Evolutionary conservation across 257 asterid genomes (phyloP), one percentile per base, ranked within the genome.

Genomic region (Solanum clarkiae): DNA sequence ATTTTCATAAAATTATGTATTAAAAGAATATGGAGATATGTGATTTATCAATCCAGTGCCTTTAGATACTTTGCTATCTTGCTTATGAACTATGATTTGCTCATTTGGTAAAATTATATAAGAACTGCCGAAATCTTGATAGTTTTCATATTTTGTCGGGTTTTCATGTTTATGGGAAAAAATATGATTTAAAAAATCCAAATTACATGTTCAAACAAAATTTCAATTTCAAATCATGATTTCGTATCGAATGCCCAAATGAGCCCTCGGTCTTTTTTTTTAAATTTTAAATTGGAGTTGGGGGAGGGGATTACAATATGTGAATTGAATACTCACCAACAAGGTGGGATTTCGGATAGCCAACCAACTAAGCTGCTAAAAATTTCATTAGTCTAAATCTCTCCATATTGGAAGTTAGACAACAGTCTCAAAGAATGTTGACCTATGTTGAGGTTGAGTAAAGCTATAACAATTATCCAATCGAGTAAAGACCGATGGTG

Each of bases 401-500:
- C 63, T 80, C 17, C 42, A 63, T 17, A 45, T 29, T 72, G 40
- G 26, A 62, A 72, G 80, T 51, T 65, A 45, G 80, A 44, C 32
- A 68, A 57, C 54, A 60, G 5, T 26, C 66, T 15, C 15, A n/a
- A 51, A n/a, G 60, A 24, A 22, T 26, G 51, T 65, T 57, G 51
- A 40, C 84, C 45, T 79, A 59, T 36, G 84, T 82, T 86, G 77
- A 85, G 42, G 45, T 62, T 80, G 79, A 80, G 57, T 56, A 87
- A 56, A 47, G 77, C 74, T 85, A 53, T 47, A 77, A 49, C 83
- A 55, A 72, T 13, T 24, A 77, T 77, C 24, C 57, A 15, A 51
- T 24, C 82, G 24, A 77, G 66, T 59, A 24, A 44, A 55, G 66
- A 63, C 83, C 83, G 63, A 24, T 16, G 69, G 45, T 79, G 59